These are phyloP conservation scores for Penicillium maclennaniae DNA, from an alignment of 495 filamentous ascomycete species.

Conservation along the genomic window DNA sequence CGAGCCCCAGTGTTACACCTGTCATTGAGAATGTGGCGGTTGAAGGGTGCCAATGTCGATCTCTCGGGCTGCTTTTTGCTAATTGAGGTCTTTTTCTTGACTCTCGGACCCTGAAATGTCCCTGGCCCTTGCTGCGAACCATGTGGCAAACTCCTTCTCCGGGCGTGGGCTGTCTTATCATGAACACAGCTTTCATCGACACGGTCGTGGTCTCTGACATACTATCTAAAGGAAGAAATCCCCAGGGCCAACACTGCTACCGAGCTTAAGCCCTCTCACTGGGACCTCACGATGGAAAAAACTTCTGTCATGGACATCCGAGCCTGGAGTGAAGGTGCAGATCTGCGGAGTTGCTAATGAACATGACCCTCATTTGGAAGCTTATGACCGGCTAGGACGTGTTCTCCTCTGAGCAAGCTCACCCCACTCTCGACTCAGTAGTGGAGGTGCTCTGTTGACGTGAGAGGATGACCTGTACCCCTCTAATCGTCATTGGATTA, in stretches of 20 bases:
- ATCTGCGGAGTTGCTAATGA: constrained; percentile 26
- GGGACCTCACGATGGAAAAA: neutral
- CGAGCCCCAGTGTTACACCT: neutral
- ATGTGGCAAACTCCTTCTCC: constrained; percentile 6
- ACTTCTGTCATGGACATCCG: neutral
- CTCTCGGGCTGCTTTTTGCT: neutral
- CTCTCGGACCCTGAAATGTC: constrained; percentile 4
- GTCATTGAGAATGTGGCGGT: constrained; percentile 11
- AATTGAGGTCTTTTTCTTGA: constrained; percentile 1
- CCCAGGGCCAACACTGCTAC: neutral
- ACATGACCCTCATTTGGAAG: constrained; percentile 16
- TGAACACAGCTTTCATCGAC: neutral
- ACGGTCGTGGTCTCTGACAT: neutral
- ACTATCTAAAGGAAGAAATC: neutral
- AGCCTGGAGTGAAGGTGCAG: neutral
- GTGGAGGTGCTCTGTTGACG: constrained; percentile 9
- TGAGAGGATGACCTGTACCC: constrained; percentile 6
- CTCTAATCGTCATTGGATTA: constrained; percentile 2
- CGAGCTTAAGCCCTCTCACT: neutral
- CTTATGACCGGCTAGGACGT: constrained; percentile 16
- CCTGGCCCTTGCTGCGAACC: constrained; percentile 5
- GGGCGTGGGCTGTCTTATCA: neutral
- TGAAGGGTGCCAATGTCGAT: constrained; percentile 11
- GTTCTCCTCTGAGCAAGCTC: neutral
- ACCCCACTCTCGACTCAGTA: constrained; percentile 1